Evolutionary conservation across 371 early-diverging fungal genomes (phyloP).

Genomic region (Rhizopus sp.): DNA sequence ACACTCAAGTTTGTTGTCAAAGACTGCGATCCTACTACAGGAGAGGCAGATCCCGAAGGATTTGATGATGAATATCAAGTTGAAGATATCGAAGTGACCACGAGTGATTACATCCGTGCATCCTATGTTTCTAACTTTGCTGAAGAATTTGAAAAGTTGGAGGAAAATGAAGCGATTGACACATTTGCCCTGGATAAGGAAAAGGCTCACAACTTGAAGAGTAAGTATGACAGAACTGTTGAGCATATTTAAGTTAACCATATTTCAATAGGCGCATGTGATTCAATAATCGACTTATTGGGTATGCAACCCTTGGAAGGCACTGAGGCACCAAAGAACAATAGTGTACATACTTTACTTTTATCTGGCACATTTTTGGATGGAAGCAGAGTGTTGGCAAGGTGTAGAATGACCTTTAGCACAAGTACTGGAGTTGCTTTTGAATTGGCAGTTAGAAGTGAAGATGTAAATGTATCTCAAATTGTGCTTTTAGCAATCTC

Average conservation of each 20-base stretch:
- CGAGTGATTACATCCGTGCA: conserved; percentile 91
- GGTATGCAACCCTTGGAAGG: conserved; percentile 87
- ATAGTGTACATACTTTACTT: conserved; percentile 82
- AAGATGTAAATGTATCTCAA: conserved; percentile 67
- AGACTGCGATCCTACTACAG: conserved; percentile 94
- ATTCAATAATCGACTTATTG: conserved; percentile 70
- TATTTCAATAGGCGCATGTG: conserved; percentile 57
- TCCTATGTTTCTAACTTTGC: conserved; percentile 57
- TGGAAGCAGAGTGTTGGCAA: conserved; percentile 70
- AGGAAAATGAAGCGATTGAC: conserved; percentile 76
- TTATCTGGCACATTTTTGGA: conserved; percentile 89
- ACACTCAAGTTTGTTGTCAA: conserved; percentile 89
- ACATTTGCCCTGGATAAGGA: conserved; percentile 78
- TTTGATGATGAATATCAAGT: conserved; percentile 95
- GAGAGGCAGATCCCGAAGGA: conserved; percentile 89
- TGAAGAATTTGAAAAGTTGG: conserved; percentile 78
- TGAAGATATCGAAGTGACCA: conserved; percentile 84
- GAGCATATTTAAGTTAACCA: neutral
- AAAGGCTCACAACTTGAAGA: conserved; percentile 70
- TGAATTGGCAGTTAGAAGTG: conserved; percentile 86
- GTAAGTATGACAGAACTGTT: conserved; percentile 24
- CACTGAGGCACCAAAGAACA: conserved; percentile 69
- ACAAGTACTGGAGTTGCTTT: conserved; percentile 85
- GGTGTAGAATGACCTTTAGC: conserved; percentile 88
- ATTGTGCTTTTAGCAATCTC: conserved; percentile 78